phyloP scores from a whole-genome alignment of 2,329 filamentous ascomycete genomes.

The Venturia aucupariae region DNA sequence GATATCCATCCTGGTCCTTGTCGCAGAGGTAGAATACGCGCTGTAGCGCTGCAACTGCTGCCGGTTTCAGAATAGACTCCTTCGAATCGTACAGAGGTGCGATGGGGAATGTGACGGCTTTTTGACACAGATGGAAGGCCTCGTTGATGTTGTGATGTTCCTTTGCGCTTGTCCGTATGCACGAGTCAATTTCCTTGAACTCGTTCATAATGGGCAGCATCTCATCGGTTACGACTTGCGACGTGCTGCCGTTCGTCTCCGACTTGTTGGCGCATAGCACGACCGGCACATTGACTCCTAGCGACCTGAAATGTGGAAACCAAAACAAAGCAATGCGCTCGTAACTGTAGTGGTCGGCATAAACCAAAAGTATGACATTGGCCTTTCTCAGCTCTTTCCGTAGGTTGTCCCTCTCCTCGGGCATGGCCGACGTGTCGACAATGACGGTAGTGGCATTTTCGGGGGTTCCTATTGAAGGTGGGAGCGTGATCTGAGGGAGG shows the following conservation, averaged over 20 bases:
- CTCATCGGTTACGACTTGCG: constrained; percentile 88
- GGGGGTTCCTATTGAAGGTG: constrained; percentile 82
- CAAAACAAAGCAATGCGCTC: constrained; percentile 94
- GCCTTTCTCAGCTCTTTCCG: constrained; percentile 93
- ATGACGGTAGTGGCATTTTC: constrained; percentile 97
- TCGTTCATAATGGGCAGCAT: constrained; percentile 98
- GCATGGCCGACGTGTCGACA: constrained; percentile 91
- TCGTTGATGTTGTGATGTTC: constrained; percentile 90
- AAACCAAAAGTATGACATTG: constrained; percentile 93
- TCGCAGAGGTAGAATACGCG: constrained; percentile 94
- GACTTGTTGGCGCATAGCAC: constrained; percentile 96
- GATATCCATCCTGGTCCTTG: constrained; percentile 86
- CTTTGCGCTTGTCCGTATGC: constrained; percentile 85
- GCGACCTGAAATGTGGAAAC: constrained; percentile 94
- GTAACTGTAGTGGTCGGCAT: constrained; percentile 98
- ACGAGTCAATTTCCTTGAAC: constrained; percentile 97
- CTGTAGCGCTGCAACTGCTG: constrained; percentile 74
- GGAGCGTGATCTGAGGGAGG: constrained; percentile 89
- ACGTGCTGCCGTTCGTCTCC: constrained; percentile 68
- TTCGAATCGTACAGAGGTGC: constrained; percentile 96
- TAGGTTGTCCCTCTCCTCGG: constrained; percentile 81
- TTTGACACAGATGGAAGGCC: constrained; percentile 95
- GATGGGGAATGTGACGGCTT: constrained; percentile 94
- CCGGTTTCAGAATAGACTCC: constrained; percentile 75
- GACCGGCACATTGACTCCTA: constrained; percentile 97